These are phyloP conservation scores for Brassica cretica DNA, from an alignment of 345 rosid species.

Conservation along the genomic window DNA sequence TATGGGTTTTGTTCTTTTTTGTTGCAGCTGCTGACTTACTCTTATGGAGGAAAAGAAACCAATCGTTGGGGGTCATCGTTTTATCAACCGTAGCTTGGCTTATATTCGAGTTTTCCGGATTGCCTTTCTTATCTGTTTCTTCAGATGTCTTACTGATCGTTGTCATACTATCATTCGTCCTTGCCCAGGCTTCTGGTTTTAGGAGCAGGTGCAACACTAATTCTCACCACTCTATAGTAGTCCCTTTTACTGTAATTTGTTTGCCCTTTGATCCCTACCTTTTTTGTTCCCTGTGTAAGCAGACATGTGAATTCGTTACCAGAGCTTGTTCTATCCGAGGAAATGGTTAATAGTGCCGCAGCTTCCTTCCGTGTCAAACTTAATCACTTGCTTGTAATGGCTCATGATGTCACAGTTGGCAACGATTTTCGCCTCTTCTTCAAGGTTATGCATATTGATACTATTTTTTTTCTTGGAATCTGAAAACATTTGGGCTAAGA, in stretches of 20 bases:
- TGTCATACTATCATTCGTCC: constrained; percentile 54
- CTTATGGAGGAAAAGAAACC: constrained; percentile 67
- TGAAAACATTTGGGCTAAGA: background rate
- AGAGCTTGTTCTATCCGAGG: constrained; percentile 81
- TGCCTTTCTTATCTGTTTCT: constrained; percentile 76
- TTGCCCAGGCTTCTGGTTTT: constrained; percentile 60
- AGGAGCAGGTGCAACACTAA: constrained; percentile 53
- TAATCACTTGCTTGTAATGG: constrained; percentile 76
- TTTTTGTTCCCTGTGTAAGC: constrained; percentile 4
- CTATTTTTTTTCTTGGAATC: background rate
- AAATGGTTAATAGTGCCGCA: constrained; percentile 78
- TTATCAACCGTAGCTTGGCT: constrained; percentile 89
- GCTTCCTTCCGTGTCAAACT: constrained; percentile 79
- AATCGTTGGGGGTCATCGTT: constrained; percentile 63
- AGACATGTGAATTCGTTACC: constrained; percentile 51
- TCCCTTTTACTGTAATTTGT: background rate
- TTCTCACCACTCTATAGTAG: background rate
- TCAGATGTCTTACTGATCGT: constrained; percentile 73
- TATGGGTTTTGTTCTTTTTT: constrained; percentile 19
- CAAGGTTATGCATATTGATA: constrained; percentile 48
- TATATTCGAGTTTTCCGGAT: constrained; percentile 70
- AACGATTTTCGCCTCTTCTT: constrained; percentile 78
- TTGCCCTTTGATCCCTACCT: background rate
- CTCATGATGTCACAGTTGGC: constrained; percentile 83
- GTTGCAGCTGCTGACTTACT: constrained; percentile 72